Evolutionary conservation across 352 stramenopile species (phyloP), one percentile per base, ranked within the genome.

Genomic region (Pythium aquatile): DNA sequence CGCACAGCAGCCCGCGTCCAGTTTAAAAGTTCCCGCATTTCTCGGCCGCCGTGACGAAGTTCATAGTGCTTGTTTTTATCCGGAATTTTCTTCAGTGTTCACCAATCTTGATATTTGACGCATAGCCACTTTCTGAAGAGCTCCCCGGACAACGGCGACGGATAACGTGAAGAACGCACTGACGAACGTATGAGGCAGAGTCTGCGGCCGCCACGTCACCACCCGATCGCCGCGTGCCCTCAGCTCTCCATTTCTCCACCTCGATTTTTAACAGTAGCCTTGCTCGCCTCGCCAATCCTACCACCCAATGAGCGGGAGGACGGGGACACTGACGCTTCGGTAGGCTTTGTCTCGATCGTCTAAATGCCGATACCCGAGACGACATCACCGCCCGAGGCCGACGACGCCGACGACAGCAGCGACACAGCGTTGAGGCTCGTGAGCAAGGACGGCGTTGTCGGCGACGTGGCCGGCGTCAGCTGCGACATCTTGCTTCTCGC

Each of bases 121-220:
- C 63, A 61, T 70, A 66, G 61, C 58, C 64, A 70, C 52, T 70
- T 70, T 51, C 62, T 69, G 62, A 63, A 48, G 62, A 63, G 58
- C 30, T n/a, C 39, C 39, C 39, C 39, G 39, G 49, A 58, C 16
- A 20, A 47, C 44, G 24, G 42, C 33, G 10, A n/a, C 29, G 33
- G 37, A 53, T 16, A 7, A n/a, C 52, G 11, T n/a, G 44, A 30
- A 55, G 44, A 58, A 48, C 30, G 54, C 4, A 54, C 39, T 42
- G 55, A 30, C 16, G 17, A 29, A 28, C 55, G 32, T 52, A n/a
- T 33, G 58, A 66, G 49, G 51, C 39, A 59, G 42, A 60, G 60
- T 44, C 40, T 28, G 20, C 40, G 16, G 30, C 33, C 49, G 16
- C 40, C 30, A 47, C 39, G 17, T 24, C 51, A 58, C 33, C 17